Evolutionary conservation across 2,329 filamentous ascomycete genomes (phyloP), one percentile per base, ranked within the genome.

Genomic region (Aureobasidium zeae): DNA sequence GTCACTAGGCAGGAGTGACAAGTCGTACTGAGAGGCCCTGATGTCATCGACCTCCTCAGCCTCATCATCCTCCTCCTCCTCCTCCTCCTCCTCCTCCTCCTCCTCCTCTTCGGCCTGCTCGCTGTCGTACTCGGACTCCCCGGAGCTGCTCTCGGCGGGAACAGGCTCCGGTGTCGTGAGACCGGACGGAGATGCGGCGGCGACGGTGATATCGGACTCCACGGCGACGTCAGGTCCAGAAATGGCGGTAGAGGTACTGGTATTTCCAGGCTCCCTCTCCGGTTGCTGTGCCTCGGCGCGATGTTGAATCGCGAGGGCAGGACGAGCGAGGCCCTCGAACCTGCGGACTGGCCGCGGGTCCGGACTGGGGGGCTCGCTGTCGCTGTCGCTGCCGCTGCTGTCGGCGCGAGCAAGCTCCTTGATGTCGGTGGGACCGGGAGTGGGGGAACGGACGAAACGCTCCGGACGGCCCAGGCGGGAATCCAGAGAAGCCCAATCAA

Each of bases 351-450:
- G n/a, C n/a, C n/a, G n/a, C n/a, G n/a, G n/a, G n/a, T n/a, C n/a
- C n/a, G n/a, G n/a, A 25, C 19, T 32, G 9, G 20, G 20, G 28
- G 17, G 17, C 13, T 31, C 20, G 25, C 16, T 28, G 20, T 41
- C 37, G 10, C 37, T 41, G 12, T 41, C 28, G 28, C 37, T 41
- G 6, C 28, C 15, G 37, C 37, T 41, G 26, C 37, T 32, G 37
- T 41, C 28, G 36, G 36, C 36, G 24, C 37, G 37, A 41, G 37
- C 37, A 13, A 31, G 37, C 37, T 31, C 24, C 26, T 41, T 31
- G 13, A 26, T 26, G 24, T 26, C 12, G 11, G 28, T 28, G 5
- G 37, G 37, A 32, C 28, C 32, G 24, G 15, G 37, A 41, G 37
- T 31, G n/a, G n/a, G n/a, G n/a, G n/a, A n/a, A n/a, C n/a, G n/a